A percentile compares a stretch with the other conserved stretches of the same genome.
These are phyloP conservation scores for Fusarium anguioides DNA, from an alignment of 2,329 filamentous ascomycete species.

Conservation along the genomic window DNA sequence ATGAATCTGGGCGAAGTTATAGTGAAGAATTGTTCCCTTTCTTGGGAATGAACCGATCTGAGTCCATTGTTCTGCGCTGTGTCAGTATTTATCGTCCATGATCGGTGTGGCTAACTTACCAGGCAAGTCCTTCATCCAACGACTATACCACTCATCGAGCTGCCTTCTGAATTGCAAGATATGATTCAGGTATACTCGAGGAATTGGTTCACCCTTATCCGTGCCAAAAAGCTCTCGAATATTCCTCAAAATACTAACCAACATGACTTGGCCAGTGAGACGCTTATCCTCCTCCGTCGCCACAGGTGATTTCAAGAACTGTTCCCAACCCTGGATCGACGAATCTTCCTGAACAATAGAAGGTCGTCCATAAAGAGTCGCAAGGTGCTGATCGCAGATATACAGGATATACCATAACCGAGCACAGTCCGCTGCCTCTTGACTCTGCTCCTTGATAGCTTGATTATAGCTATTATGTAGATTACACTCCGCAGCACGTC, in stretches of 20 bases:
- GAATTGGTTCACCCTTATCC: constrained; percentile 64
- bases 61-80: constrained; percentile 51
- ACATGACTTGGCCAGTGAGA: constrained; percentile 67
- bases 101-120: constrained; percentile 34
- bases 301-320: constrained; percentile 62
- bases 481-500: constrained; percentile 61
- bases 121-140: constrained; percentile 51
- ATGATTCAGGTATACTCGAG: constrained; percentile 64
- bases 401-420: constrained; percentile 71
- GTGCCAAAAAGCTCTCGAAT: constrained; percentile 67
- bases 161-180: constrained; percentile 50
- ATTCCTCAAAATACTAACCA: constrained; percentile 68
- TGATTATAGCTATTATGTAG: constrained; percentile 56
- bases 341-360: constrained; percentile 68
- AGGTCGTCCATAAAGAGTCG: constrained; percentile 69
- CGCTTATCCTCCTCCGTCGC: constrained; percentile 66
- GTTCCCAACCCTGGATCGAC: constrained; percentile 67
- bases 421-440: constrained; percentile 63
- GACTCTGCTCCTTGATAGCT: constrained; percentile 52
- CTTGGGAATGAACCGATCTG: constrained; percentile 55
- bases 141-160: constrained; percentile 53
- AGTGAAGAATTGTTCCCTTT: constrained; percentile 55
- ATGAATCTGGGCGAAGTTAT: constrained; percentile 56
- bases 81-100: background rate
- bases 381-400: constrained; percentile 71